A percentile compares a stretch with the other conserved stretches of the same genome.
Conservation (phyloP, 2,329 filamentous ascomycete genomes). For the Cladosporium colombiae region DNA sequence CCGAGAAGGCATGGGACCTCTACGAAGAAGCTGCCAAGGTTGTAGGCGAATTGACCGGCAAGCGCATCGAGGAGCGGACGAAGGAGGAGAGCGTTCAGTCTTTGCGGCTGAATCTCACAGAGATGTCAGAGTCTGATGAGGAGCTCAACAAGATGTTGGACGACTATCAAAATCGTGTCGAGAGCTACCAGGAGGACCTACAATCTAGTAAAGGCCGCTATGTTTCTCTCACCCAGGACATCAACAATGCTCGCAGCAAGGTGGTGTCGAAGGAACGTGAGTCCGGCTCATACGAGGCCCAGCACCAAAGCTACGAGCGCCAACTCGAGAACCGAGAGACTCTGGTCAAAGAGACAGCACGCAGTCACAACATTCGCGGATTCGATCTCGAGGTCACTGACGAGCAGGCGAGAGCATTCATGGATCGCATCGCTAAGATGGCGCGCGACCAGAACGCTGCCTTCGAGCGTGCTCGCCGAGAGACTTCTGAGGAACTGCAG, state of each 20-base stretch:
- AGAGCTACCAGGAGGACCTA: conserved; percentile 61
- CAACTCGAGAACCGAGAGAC: conserved; percentile 71
- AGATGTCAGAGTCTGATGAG: conserved; percentile 76
- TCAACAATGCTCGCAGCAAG: conserved; percentile 48
- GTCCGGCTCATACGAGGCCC: conserved; percentile 76
- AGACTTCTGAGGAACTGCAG: conserved; percentile 73
- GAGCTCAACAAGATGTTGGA: conserved; percentile 70
- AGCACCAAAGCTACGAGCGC: conserved; percentile 83
- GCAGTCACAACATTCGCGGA: conserved; percentile 75
- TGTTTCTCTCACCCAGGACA: conserved; percentile 57
- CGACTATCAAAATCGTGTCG: conserved; percentile 75
- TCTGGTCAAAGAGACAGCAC: conserved; percentile 76
- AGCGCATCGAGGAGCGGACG: conserved; percentile 71
- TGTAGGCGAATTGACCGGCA: conserved; percentile 72
- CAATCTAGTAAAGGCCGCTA: conserved; percentile 66
- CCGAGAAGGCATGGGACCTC: conserved; percentile 68
- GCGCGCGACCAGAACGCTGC: conserved; percentile 76
- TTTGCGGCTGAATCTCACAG: conserved; percentile 70
- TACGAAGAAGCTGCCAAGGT: conserved; percentile 74
- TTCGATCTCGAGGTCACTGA: conserved; percentile 80
- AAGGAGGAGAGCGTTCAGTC: conserved; percentile 70
- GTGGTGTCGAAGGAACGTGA: conserved; percentile 57
- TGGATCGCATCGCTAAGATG: conserved; percentile 73
- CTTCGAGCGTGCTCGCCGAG: conserved; percentile 71
- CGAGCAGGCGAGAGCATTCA: conserved; percentile 71